These are phyloP conservation scores for Aspergillus ochraceus DNA, from an alignment of 2,329 filamentous ascomycete genomes.

Conservation along the genomic window DNA sequence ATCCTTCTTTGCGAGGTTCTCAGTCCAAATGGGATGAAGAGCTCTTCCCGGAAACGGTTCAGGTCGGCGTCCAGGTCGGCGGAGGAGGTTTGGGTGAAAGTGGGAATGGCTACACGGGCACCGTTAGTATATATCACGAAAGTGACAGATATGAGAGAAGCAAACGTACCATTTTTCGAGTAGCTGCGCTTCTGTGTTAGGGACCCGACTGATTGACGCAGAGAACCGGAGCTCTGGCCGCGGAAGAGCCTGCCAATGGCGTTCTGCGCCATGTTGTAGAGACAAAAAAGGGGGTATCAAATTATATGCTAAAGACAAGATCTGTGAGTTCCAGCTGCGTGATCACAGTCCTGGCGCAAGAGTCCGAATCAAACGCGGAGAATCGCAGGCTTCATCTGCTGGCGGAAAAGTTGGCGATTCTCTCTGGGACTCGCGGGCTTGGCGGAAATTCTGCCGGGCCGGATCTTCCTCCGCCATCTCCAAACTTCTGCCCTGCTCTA, in stretches of 20 bases:
- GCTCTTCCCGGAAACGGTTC: constrained; percentile 41
- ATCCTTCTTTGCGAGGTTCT: constrained; percentile 37
- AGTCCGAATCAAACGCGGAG: constrained; percentile 5
- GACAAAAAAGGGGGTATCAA: neutral
- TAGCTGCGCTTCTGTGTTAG: constrained; percentile 34
- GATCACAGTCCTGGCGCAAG: neutral
- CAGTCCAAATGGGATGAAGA: constrained; percentile 46
- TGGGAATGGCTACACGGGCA: constrained; percentile 35
- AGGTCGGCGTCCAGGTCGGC: constrained; percentile 43
- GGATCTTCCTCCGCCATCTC: constrained; percentile 30
- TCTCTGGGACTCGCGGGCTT: constrained; percentile 27
- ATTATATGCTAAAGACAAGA: neutral
- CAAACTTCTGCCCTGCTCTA: constrained; percentile 5
- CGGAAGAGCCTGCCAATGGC: constrained; percentile 40
- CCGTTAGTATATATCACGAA: neutral
- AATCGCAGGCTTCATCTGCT: constrained; percentile 14
- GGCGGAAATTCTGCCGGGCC: constrained; percentile 41
- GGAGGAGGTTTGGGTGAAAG: constrained; percentile 40
- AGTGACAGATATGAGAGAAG: neutral
- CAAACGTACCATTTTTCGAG: constrained; percentile 31
- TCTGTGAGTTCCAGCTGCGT: neutral
- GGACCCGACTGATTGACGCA: constrained; percentile 32
- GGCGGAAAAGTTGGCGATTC: constrained; percentile 31
- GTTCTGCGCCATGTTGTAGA: constrained; percentile 39
- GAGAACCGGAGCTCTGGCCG: constrained; percentile 31